phyloP scores from a whole-genome alignment of 140 eudicot genomes.

The Erigeron philadelphicus region DNA sequence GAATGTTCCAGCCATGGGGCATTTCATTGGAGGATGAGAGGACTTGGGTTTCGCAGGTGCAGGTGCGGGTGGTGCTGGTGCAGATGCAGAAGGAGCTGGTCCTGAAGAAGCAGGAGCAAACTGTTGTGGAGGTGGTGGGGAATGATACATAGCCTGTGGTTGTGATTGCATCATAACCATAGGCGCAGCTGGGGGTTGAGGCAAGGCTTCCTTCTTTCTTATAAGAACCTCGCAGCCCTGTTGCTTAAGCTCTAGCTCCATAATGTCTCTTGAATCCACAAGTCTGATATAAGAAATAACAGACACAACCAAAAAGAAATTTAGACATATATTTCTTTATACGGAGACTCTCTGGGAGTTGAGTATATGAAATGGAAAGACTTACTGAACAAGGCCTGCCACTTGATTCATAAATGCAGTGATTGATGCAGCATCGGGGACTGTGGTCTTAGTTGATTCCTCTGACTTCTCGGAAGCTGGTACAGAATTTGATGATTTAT shows the following conservation, averaged over 20 bases:
- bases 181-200: constrained; percentile 48
- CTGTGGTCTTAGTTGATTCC: constrained; percentile 30
- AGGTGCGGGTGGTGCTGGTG: constrained; percentile 34
- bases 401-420: constrained; percentile 75
- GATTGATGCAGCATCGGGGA: constrained; percentile 64
- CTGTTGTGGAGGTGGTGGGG: constrained; percentile 42
- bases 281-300: constrained; percentile 42
- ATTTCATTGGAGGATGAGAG: constrained; percentile 62
- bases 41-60: constrained; percentile 62
- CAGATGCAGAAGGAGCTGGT: constrained; percentile 40
- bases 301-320: not conserved
- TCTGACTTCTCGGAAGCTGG: constrained; percentile 36
- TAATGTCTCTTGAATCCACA: constrained; percentile 92
- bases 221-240: constrained; percentile 66
- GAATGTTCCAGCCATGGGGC: constrained; percentile 85
- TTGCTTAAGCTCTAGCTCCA: constrained; percentile 88
- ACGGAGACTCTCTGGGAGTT: not conserved
- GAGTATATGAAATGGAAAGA: constrained; percentile 12
- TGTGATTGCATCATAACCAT: constrained; percentile 56
- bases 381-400: constrained; percentile 67
- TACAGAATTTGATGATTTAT: constrained; percentile 42
- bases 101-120: constrained; percentile 40
- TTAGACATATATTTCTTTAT: not conserved
- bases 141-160: constrained; percentile 39
- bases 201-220: constrained; percentile 84